Base-by-base conservation (phyloP, 345 rosid species). In the Brassica nigra region DNA sequence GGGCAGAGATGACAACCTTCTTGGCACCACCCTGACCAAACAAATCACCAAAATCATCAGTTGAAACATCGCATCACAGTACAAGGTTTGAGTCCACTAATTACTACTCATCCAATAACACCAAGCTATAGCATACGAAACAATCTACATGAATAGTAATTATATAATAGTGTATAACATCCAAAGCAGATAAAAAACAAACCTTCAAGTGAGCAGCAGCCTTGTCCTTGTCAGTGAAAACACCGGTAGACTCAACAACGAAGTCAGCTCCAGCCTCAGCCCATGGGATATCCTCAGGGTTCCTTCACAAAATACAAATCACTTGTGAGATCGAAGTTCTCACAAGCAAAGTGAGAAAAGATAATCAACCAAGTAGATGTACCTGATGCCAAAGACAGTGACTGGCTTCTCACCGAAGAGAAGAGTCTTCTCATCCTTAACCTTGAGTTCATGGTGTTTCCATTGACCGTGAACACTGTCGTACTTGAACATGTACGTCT, bases 131-230 rank as follows among this genome's bases (percentile, higher is more conserved):
- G 12, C 16, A 8, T 18, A 57, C 5, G 23, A 33, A 74, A 15
- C n/a, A 14, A 31, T 20, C 37, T 7, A 33, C 2, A 4, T 18
- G 8, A 14, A 8, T 64, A 27, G 10, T 4, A 14, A 0, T 23
- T 2, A 71, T 1, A 55, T 55, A 10, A 31, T 10, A 15, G 47
- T 12, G 28, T 23, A 52, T 20, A 15, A 62, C 5, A 80, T 4
- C 7, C 3, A 58, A 2, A 6, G 14, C 6, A 15, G 27, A 66
- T 39, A 5, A 9, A 39, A 64, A 36, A 61, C 77, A 59, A 49
- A 94, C 98, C 92, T 94, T 94, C 91, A 94, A 85, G 86, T 92
- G 98, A 70, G 97, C 93, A 76, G 97, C 97, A 71, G 95, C 98
- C 81, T 92, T 94, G 30, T 88, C 97, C 87, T 94, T 92, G 91